Evolutionary conservation across 805 yeast genomes (phyloP).

Genomic region (Saccharomyces paradoxus): DNA sequence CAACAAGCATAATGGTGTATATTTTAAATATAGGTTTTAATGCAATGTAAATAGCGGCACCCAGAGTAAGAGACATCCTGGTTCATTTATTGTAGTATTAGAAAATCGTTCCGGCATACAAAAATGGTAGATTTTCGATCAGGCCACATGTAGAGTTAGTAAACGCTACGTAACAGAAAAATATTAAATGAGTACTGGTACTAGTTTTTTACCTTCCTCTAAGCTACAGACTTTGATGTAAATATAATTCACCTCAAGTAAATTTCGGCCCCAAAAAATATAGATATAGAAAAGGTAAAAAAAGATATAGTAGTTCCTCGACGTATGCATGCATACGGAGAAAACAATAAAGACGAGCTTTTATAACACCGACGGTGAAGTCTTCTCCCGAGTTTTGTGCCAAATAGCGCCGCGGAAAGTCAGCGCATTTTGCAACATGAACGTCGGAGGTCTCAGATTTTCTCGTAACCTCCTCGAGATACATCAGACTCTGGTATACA

Average conservation of each 20-base stretch:
- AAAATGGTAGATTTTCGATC: background rate
- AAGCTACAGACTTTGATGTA: background rate
- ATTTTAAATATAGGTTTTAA: constrained; percentile 84
- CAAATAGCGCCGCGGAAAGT: background rate
- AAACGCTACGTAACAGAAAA: background rate
- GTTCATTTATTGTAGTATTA: background rate
- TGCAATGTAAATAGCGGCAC: constrained; percentile 65
- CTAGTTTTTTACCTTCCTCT: background rate
- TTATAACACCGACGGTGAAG: background rate
- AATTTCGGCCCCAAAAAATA: background rate
- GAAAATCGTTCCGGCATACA: background rate
- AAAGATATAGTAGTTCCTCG: background rate
- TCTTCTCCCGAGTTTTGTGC: background rate
- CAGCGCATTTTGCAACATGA: background rate
- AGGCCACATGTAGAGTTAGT: background rate
- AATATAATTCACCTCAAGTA: background rate
- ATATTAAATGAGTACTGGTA: background rate
- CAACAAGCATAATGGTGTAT: constrained; percentile 60
- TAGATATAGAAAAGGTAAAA: background rate
- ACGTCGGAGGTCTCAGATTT: background rate
- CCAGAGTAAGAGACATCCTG: constrained; percentile 30
- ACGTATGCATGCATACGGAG: background rate
- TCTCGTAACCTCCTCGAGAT: background rate
- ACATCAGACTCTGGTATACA: background rate
- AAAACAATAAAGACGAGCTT: background rate